Evolutionary conservation across 768 basidiomycete species (phyloP).

Genomic region (Gelatoporia subvermispora): DNA sequence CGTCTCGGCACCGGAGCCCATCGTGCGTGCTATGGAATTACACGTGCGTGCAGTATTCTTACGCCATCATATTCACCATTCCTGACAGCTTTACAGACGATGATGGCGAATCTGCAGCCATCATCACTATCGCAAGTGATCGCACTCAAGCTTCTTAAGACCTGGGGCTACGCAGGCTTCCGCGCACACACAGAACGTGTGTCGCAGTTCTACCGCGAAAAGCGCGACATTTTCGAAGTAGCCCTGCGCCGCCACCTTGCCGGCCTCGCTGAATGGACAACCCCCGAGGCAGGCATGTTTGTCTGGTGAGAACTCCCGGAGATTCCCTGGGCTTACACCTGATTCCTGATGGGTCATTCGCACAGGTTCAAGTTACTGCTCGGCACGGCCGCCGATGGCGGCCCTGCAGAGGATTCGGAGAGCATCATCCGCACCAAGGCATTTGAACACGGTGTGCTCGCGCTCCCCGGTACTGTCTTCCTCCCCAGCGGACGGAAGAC

Average conservation of each 20-base stretch:
- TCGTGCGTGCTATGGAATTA: conserved; percentile 67
- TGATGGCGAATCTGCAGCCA: conserved; percentile 61
- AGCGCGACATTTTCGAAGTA: conserved; percentile 72
- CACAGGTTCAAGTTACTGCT: conserved; percentile 69
- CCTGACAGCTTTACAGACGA: conserved; percentile 43
- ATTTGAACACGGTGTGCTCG: conserved; percentile 79
- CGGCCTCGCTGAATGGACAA: conserved; percentile 68
- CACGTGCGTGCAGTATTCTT: conserved; percentile 44
- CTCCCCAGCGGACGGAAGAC: conserved; percentile 66
- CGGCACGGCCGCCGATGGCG: conserved; percentile 21
- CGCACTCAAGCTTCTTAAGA: conserved; percentile 47
- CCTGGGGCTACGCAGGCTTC: conserved; percentile 80
- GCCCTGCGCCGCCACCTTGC: conserved; percentile 74
- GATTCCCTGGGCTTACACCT: background rate
- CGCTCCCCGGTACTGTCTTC: conserved; percentile 82
- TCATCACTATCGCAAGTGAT: conserved; percentile 65
- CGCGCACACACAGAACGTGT: conserved; percentile 61
- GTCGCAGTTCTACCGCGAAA: conserved; percentile 66
- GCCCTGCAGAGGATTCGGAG: conserved; percentile 54
- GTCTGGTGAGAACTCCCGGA: conserved; percentile 57
- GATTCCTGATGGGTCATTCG: background rate
- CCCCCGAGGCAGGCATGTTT: conserved; percentile 84
- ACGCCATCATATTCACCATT: background rate
- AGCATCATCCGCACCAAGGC: conserved; percentile 70
- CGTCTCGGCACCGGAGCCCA: conserved; percentile 63